Evolutionary conservation across 331 rosid genomes (phyloP).

Genomic region (Erythrophleum ivorense): DNA sequence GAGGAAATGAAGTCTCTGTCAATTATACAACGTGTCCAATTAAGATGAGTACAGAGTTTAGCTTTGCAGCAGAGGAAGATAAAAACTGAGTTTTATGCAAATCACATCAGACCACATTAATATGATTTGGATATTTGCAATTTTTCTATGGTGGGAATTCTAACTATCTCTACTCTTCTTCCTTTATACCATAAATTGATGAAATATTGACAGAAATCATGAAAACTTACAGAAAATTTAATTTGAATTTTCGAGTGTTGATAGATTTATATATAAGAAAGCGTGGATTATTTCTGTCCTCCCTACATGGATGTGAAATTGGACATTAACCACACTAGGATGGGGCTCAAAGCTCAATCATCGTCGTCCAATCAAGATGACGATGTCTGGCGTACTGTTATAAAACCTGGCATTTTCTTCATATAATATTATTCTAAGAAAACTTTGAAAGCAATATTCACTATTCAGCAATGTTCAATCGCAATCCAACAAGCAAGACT

Average conservation of each 20-base stretch:
- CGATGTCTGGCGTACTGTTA: constrained; percentile 34
- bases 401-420: constrained; percentile 45
- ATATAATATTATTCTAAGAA: constrained; percentile 23
- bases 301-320: constrained; percentile 36
- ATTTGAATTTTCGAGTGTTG: not conserved
- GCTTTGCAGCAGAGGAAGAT: constrained; percentile 32
- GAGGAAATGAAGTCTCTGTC: not conserved
- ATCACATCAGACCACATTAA: constrained; percentile 50
- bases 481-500: constrained; percentile 40
- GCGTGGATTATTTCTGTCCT: constrained; percentile 6
- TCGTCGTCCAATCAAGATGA: constrained; percentile 30
- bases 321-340: constrained; percentile 39
- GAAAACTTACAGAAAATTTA: not conserved
- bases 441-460: constrained; percentile 24
- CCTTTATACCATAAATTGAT: too few relatives aligned
- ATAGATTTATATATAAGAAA: not conserved
- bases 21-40: constrained; percentile 30
- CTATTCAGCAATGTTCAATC: constrained; percentile 44
- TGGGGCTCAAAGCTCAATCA: constrained; percentile 22
- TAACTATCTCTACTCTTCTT: not conserved
- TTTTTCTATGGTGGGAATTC: constrained; percentile 31
- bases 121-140: constrained; percentile 39
- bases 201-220: constrained; percentile 3
- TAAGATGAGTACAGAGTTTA: constrained; percentile 19
- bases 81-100: constrained; percentile 39